Evolutionary conservation across 345 rosid species (phyloP), one percentile per base, ranked within the genome.

Genomic region (Eutrema heterophyllum): DNA sequence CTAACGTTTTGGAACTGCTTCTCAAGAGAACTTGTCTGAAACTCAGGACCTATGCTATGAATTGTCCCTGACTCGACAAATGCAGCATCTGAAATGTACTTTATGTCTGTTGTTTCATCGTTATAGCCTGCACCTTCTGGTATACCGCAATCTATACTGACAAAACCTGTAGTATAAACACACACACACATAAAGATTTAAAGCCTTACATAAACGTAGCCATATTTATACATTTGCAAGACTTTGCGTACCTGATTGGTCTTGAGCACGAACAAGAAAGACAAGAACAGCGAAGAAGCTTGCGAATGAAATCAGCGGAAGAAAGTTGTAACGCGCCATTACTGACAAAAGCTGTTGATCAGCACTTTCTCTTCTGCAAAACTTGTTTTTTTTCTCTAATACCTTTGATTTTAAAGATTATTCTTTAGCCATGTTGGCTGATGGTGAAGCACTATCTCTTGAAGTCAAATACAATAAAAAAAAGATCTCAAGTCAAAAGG

Each of bases 211-310:
- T 1, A 13, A 15, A 29, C 53, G 21, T 0, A 44, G 2, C 3
- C 9, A 43, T 3, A 24, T 6, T 13, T 24, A 11, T 6, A 40
- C 16, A 60, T 59, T 1, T 60, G 24, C 35, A 61, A 41, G 51
- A 60, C n/a, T 36, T 18, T 48, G 39, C n/a, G n/a, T 72, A 72
- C 81, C 81, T 65, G 81, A 78, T 39, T 78, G 78, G 53, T 78
- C 81, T 53, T 72, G 81, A 52, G 73, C 65, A 59, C 2, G 36
- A 44, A 78, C 73, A 35, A 57, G 29, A 56, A 56, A 27, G 9
- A 57, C 62, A 66, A 48, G 32, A 70, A 55, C 6, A 35, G 48
- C 26, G 5, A 68, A 61, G 30, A 55, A 9, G 66, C 43, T 63
- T 46, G 36, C 3, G 9, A 64, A 38, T 48, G 40, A n/a, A 77